A percentile compares a stretch with the other conserved stretches of the same genome.
These are phyloP conservation scores for Phytophthora palmivora DNA, from an alignment of 352 stramenopile species.

Conservation along the genomic window DNA sequence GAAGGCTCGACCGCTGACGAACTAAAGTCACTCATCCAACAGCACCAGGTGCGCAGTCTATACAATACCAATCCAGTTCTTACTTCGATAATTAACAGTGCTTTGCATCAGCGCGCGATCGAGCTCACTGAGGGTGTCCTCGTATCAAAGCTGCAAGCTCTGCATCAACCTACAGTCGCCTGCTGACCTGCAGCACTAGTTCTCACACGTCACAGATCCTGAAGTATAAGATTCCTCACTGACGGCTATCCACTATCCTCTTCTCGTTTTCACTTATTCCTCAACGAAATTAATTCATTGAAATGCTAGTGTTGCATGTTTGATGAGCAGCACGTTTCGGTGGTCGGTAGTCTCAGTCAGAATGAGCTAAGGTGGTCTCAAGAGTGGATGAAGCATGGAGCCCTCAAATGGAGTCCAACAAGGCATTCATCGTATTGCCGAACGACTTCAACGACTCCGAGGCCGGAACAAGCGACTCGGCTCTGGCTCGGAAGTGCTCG, in stretches of 20 bases:
- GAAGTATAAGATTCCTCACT: conserved; percentile 25
- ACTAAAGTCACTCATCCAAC: conserved; percentile 67
- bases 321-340: conserved; percentile 7
- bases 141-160: conserved; percentile 56
- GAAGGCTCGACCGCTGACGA: conserved; percentile 41
- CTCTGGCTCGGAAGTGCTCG: conserved; percentile 5
- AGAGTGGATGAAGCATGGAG: conserved; percentile 3
- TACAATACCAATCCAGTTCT: neutral
- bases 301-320: neutral
- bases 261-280: too few species aligned
- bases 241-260: conserved; percentile 10
- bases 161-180: conserved; percentile 22
- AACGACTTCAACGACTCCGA: neutral
- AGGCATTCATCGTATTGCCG: conserved; percentile 19
- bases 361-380: conserved; percentile 1
- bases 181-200: conserved; percentile 7
- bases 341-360: neutral
- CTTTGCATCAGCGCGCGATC: conserved; percentile 44
- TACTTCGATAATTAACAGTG: neutral
- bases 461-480: conserved; percentile 20
- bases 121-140: conserved; percentile 64
- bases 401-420: neutral
- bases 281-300: too few species aligned
- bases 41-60: conserved; percentile 49
- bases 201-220: conserved; percentile 40